Evolutionary conservation across 768 basidiomycete genomes (phyloP).

Genomic region (Gelatoporia subvermispora): DNA sequence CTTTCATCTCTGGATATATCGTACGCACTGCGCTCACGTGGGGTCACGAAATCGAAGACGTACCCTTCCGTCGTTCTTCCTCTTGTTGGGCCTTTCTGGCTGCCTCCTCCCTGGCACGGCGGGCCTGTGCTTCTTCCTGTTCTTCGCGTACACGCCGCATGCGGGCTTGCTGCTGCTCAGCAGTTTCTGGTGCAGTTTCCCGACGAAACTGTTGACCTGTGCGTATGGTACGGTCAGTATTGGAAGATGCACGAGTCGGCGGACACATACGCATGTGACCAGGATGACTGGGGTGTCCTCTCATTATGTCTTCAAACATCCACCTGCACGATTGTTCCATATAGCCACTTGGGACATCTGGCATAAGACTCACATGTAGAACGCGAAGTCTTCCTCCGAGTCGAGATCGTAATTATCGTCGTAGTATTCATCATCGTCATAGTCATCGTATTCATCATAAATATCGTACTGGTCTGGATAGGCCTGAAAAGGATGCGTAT

Average conservation of each 20-base stretch:
- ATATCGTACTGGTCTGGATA: slow-evolving; percentile 32
- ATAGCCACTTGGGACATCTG: background rate
- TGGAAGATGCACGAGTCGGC: background rate
- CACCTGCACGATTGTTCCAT: slow-evolving; percentile 30
- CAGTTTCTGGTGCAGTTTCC: slow-evolving; percentile 35
- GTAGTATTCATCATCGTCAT: slow-evolving; percentile 21
- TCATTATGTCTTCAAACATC: slow-evolving; percentile 43
- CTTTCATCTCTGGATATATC: slow-evolving; percentile 37
- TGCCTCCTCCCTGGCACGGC: slow-evolving; percentile 45
- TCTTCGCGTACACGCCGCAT: slow-evolving; percentile 47
- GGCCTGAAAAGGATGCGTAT: slow-evolving; percentile 23
- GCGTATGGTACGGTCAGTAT: background rate
- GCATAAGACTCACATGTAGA: slow-evolving; percentile 39
- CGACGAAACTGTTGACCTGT: slow-evolving; percentile 15
- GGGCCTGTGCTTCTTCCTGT: slow-evolving; percentile 48
- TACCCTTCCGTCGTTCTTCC: slow-evolving; percentile 50
- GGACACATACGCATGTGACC: slow-evolving; percentile 7
- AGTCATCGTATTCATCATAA: slow-evolving; percentile 32
- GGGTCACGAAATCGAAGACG: too few relatives aligned
- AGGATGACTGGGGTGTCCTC: slow-evolving; percentile 28
- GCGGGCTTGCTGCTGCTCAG: slow-evolving; percentile 49
- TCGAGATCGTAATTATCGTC: slow-evolving; percentile 31
- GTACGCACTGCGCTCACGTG: too few relatives aligned
- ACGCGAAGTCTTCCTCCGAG: slow-evolving; percentile 27
- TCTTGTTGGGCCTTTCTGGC: slow-evolving; percentile 41